phyloP scores from a whole-genome alignment of 2,329 filamentous ascomycete species.

The Aspergillus quadricinctus region DNA sequence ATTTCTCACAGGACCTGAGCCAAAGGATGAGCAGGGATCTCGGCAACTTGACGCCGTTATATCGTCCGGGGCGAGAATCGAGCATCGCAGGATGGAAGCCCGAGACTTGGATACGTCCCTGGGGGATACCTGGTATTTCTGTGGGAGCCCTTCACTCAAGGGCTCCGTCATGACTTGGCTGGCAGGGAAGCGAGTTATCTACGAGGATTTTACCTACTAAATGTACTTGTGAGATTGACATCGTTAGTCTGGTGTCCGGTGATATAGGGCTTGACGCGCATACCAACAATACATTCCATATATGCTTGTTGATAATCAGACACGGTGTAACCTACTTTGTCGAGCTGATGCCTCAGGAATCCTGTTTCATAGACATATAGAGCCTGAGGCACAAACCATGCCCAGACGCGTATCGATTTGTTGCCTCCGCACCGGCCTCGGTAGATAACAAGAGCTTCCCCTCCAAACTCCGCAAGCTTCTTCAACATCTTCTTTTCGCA shows the following conservation, averaged over 20 bases:
- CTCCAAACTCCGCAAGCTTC: neutral
- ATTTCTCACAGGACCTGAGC: slow-evolving; percentile 57
- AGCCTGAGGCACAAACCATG: neutral
- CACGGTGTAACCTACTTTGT: neutral
- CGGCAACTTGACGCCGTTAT: slow-evolving; percentile 40
- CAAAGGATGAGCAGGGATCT: slow-evolving; percentile 29
- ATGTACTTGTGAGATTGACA: too few relatives aligned
- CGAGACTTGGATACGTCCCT: slow-evolving; percentile 42
- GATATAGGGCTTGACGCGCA: neutral
- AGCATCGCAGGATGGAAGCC: slow-evolving; percentile 45
- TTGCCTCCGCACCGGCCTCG: slow-evolving; percentile 9
- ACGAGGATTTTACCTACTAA: slow-evolving; percentile 59
- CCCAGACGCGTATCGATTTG: slow-evolving; percentile 10
- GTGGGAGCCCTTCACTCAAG: slow-evolving; percentile 50
- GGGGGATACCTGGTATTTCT: slow-evolving; percentile 55
- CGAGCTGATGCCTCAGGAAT: neutral
- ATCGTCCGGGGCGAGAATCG: slow-evolving; percentile 29
- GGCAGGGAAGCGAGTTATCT: slow-evolving; percentile 50
- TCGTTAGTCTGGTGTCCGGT: too few relatives aligned
- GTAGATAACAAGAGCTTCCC: neutral
- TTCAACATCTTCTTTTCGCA: neutral
- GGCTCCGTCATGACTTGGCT: slow-evolving; percentile 52
- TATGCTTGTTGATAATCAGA: too few relatives aligned
- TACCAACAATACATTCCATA: neutral
- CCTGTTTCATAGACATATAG: neutral